These are phyloP conservation scores for Rhizopogon vulgaris DNA, from an alignment of 768 basidiomycete genomes.

Conservation along the genomic window DNA sequence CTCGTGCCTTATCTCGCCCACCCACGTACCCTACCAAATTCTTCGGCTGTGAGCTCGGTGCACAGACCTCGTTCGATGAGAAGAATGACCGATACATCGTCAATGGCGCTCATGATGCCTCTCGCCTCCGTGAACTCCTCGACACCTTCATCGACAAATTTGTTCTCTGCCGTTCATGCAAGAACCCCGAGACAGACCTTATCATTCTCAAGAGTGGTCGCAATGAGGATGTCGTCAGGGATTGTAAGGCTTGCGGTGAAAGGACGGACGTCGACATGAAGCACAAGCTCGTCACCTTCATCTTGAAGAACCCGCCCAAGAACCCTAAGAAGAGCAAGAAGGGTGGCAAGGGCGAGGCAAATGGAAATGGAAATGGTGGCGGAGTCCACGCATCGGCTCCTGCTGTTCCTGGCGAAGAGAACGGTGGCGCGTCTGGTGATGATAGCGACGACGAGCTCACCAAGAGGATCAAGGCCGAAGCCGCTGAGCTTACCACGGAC, in stretches of 20 bases:
- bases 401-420: conserved; percentile 34
- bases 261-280: conserved; percentile 91
- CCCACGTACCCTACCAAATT: conserved; percentile 98
- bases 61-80: conserved; percentile 94
- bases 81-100: conserved; percentile 98
- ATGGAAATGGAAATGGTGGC: conserved; percentile 44
- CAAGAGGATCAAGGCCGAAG: conserved; percentile 87
- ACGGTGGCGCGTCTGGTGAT: conserved; percentile 39
- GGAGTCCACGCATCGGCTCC: conserved; percentile 34
- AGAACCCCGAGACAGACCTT: conserved; percentile 98
- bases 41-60: conserved; percentile 97
- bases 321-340: conserved; percentile 66
- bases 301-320: conserved; percentile 95
- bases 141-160: conserved; percentile 98
- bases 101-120: conserved; percentile 92
- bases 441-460: conserved; percentile 88
- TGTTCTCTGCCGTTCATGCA: conserved; percentile 94
- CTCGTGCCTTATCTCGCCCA: conserved; percentile 90
- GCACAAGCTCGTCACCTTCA: conserved; percentile 94
- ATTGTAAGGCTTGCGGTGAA: conserved; percentile 98
- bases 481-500: conserved; percentile 65
- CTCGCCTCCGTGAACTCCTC: conserved; percentile 89
- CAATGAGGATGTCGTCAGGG: conserved; percentile 82
- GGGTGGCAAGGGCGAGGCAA: conserved; percentile 45
- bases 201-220: conserved; percentile 79